phyloP scores from a whole-genome alignment of 2,329 filamentous ascomycete genomes.

The Colletotrichum plurivorum region DNA sequence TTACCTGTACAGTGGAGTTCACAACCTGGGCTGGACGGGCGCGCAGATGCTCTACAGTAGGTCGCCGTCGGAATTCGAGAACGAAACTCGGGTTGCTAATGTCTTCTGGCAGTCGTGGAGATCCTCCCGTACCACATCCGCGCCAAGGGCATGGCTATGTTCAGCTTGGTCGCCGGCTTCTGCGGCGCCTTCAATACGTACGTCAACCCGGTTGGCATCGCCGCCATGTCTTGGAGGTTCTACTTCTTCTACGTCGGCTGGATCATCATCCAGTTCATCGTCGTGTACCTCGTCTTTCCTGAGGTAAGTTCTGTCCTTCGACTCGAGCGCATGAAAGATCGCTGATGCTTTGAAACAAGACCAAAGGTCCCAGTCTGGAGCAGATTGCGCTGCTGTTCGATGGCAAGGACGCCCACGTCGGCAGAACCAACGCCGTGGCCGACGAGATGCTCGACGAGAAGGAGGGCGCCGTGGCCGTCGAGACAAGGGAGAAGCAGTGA shows the following conservation, averaged over 20 bases:
- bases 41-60: slow-evolving; percentile 38
- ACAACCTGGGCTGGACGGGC: slow-evolving; percentile 39
- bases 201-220: slow-evolving; percentile 68
- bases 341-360: not conserved
- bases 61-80: not conserved
- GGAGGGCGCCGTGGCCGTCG: slow-evolving; percentile 1
- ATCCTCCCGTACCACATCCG: slow-evolving; percentile 67
- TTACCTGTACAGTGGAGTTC: slow-evolving; percentile 38
- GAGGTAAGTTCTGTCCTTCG: slow-evolving; percentile 28
- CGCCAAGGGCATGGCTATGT: slow-evolving; percentile 61
- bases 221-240: slow-evolving; percentile 65
- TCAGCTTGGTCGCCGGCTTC: slow-evolving; percentile 39
- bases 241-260: slow-evolving; percentile 68
- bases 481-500: slow-evolving; percentile 13
- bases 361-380: slow-evolving; percentile 41
- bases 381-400: slow-evolving; percentile 43
- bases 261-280: slow-evolving; percentile 52
- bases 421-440: slow-evolving; percentile 24
- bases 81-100: not conserved
- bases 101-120: slow-evolving; percentile 52
- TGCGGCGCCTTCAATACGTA: slow-evolving; percentile 47
- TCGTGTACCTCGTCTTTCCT: slow-evolving; percentile 50
- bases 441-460: slow-evolving; percentile 38
- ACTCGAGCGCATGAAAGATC: no score
- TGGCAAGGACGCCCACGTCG: slow-evolving; percentile 26